Conservation (phyloP, 2,329 filamentous ascomycete genomes). For the Talaromyces pinophilus region DNA sequence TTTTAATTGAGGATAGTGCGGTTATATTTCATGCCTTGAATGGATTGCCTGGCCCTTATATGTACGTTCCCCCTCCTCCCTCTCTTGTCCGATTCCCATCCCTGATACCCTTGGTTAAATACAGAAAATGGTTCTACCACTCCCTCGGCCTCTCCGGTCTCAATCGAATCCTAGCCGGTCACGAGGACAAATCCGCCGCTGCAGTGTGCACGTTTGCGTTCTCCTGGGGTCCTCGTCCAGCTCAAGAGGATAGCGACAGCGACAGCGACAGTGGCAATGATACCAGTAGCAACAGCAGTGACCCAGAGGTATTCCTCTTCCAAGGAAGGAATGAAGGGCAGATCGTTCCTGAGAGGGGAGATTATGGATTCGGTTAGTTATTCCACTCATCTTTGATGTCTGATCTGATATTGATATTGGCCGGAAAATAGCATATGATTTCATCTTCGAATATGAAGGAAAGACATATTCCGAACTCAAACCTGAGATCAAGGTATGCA, state of each 20-base stretch:
- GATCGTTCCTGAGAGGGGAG: constrained; percentile 11
- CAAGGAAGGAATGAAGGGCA: constrained; percentile 57
- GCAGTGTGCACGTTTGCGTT: constrained; percentile 90
- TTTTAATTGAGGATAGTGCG: constrained; percentile 86
- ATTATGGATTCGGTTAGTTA: constrained; percentile 13
- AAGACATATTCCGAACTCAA: constrained; percentile 15
- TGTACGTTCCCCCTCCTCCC: constrained; percentile 58
- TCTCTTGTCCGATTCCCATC: neutral
- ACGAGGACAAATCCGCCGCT: constrained; percentile 81
- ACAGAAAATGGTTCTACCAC: constrained; percentile 83
- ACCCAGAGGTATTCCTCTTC: constrained; percentile 75
- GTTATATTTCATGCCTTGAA: constrained; percentile 81
- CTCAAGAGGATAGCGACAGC: neutral
- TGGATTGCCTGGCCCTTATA: constrained; percentile 82
- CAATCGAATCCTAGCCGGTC: constrained; percentile 77
- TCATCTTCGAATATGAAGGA: constrained; percentile 14
- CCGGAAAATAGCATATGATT: constrained; percentile 7
- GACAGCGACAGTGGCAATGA: neutral
- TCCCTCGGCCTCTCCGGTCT: constrained; percentile 74
- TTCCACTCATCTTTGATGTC: neutral
- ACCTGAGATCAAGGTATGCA: constrained; percentile 12
- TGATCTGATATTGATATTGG: neutral
- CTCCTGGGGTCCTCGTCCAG: constrained; percentile 63
- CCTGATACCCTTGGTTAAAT: neutral
- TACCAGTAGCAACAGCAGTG: constrained; percentile 33